Percentiles rank a stretch among this genome's conserved stretches.
Evolutionary conservation across 345 rosid genomes (phyloP).

Genomic region (Nasturtium officinale): DNA sequence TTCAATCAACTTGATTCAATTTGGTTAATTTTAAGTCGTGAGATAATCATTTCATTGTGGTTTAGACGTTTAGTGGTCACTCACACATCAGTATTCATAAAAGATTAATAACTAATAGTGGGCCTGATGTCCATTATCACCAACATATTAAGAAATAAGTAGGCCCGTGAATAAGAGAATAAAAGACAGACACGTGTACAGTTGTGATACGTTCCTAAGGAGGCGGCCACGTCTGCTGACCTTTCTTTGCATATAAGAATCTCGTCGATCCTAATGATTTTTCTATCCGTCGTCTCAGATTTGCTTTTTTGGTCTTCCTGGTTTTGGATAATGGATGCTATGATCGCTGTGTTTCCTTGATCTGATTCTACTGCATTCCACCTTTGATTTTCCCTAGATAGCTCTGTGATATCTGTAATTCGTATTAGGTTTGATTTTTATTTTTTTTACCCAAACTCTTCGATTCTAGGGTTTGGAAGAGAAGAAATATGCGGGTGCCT

Average conservation of each 20-base stretch:
- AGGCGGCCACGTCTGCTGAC: constrained; percentile 38
- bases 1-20: not conserved
- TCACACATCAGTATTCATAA: not conserved
- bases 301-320: not conserved
- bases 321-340: constrained; percentile 9
- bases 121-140: not conserved
- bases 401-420: constrained; percentile 19
- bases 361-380: not conserved
- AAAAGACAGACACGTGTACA: constrained; percentile 1
- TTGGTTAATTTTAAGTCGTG: not conserved
- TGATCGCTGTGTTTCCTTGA: constrained; percentile 20
- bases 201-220: not conserved
- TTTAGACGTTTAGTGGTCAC: no score
- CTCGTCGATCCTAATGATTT: not conserved
- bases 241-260: constrained; percentile 9
- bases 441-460: not conserved
- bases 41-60: not conserved
- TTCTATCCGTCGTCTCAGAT: constrained; percentile 12
- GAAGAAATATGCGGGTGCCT: constrained; percentile 79
- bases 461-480: constrained; percentile 64
- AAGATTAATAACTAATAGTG: not conserved
- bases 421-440: constrained; percentile 23
- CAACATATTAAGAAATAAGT: not conserved
- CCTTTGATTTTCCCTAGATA: not conserved
- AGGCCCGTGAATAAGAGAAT: not conserved